Evolutionary conservation across 1,139 yeast genomes (phyloP), one percentile per base, ranked within the genome.

Genomic region (Suhomyces kunorum): DNA sequence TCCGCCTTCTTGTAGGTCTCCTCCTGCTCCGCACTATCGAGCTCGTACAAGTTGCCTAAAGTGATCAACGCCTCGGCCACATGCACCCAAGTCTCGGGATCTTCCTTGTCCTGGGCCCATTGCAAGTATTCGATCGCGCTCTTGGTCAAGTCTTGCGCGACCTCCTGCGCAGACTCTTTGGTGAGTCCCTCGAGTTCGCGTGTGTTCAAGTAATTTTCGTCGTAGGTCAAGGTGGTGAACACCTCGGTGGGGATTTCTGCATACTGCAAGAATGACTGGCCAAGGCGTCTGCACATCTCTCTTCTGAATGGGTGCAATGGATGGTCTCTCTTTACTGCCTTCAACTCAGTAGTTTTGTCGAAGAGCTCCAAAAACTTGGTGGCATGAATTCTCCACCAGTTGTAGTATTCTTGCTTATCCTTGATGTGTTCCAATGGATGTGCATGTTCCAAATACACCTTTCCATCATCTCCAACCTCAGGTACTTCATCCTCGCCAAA

Each of bases 31-130:
- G 66, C 63, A 39, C 85, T 74, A 27, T 83, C 89, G 30, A 78
- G 64, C 8, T 81, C 85, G 48, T 76, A 70, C 43, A 88, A 58
- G 55, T 89, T 89, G 8, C 90, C 97, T 50, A 87, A 66, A 11
- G 84, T 78, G 26, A 90, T 86, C 56, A 80, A 72, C 1, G 95
- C 90, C 59, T 92, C 98, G 2, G 96, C 96, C 32, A 85, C 68
- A 49, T 78, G 77, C 6, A 82, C 96, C 85, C 92, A 84, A 7
- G 84, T 71, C 44, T 83, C 84, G 0, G 95, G 95, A 27, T 83
- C 87, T 38, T 83, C 87, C 22, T 79, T 80, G 38, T 81, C 79
- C 58, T 82, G 79, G 1, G 89, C 83, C 44, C 68, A 64, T 43
- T 71, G 63, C 41, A 87, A 67, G 51, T 77, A 75, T 28, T 69